Conservation (phyloP, 2,329 filamentous ascomycete genomes). For the Trichoderma oligosporum region DNA sequence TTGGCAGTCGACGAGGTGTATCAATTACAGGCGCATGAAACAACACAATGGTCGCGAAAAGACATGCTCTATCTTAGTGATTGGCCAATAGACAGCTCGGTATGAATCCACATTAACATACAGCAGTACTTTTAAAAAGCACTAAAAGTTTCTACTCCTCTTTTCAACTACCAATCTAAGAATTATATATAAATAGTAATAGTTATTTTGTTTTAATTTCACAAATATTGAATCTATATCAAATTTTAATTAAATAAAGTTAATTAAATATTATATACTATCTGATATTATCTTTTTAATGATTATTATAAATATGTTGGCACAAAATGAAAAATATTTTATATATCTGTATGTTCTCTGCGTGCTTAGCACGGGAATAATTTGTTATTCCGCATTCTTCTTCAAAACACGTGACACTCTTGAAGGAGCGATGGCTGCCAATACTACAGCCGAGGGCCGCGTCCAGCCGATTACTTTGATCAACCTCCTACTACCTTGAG, state of each 20-base stretch:
- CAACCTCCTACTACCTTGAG: constrained; percentile 1
- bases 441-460: constrained; percentile 17
- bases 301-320: too few relatives aligned
- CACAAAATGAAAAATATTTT: too few relatives aligned
- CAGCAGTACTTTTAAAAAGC: background rate
- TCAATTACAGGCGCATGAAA: background rate
- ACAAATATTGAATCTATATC: too few relatives aligned
- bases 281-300: too few relatives aligned
- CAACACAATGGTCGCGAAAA: constrained; percentile 8
- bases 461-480: constrained; percentile 7
- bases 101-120: background rate
- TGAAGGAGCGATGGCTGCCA: background rate
- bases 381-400: background rate
- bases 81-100: constrained; percentile 1
- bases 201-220: too few relatives aligned
- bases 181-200: too few relatives aligned
- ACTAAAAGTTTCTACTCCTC: too few relatives aligned
- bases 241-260: too few relatives aligned
- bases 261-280: too few relatives aligned
- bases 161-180: too few relatives aligned
- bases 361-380: too few relatives aligned
- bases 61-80: constrained; percentile 8
- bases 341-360: too few relatives aligned
- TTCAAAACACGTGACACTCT: constrained; percentile 7
- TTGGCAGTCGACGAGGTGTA: background rate